Percentiles rank a stretch among this genome's conserved stretches.
Evolutionary conservation across 148 eudicot species (phyloP).

Genomic region (Fallopia convolvulus): DNA sequence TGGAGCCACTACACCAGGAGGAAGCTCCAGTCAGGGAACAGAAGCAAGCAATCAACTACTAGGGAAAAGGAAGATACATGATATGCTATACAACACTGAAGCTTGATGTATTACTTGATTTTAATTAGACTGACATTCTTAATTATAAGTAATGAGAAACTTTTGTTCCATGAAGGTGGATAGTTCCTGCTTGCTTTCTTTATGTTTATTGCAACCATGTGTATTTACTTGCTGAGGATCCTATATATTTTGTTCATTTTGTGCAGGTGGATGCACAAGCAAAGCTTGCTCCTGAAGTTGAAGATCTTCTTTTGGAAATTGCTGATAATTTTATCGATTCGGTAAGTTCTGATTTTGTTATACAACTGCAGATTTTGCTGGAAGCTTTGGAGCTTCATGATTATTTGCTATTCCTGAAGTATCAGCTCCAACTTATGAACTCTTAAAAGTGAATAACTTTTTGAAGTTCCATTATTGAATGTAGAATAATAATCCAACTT

Average conservation of each 20-base stretch:
- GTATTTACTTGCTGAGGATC: neutral
- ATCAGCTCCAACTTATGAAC: neutral
- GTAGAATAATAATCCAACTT: neutral
- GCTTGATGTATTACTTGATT: neutral
- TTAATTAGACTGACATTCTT: neutral
- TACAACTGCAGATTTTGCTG: neutral
- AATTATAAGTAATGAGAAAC: neutral
- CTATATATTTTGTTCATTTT: neutral
- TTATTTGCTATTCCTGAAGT: neutral
- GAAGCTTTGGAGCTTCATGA: neutral
- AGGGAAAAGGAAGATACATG: constrained; percentile 91
- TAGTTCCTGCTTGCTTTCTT: neutral
- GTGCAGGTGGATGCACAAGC: constrained; percentile 63
- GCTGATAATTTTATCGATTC: constrained; percentile 89
- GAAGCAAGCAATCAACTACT: constrained; percentile 87
- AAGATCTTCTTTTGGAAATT: constrained; percentile 64
- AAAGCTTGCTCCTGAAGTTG: constrained; percentile 76
- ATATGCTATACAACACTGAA: constrained; percentile 6
- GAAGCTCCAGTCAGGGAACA: constrained; percentile 93
- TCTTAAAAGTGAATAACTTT: neutral
- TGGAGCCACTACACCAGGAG: constrained; percentile 77
- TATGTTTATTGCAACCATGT: neutral
- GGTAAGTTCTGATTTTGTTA: constrained; percentile 34
- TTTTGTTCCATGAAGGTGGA: neutral
- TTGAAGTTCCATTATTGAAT: neutral